Evolutionary conservation across 2,329 filamentous ascomycete species (phyloP), one percentile per base, ranked within the genome.

Genomic region (Colletotrichum trifolii): DNA sequence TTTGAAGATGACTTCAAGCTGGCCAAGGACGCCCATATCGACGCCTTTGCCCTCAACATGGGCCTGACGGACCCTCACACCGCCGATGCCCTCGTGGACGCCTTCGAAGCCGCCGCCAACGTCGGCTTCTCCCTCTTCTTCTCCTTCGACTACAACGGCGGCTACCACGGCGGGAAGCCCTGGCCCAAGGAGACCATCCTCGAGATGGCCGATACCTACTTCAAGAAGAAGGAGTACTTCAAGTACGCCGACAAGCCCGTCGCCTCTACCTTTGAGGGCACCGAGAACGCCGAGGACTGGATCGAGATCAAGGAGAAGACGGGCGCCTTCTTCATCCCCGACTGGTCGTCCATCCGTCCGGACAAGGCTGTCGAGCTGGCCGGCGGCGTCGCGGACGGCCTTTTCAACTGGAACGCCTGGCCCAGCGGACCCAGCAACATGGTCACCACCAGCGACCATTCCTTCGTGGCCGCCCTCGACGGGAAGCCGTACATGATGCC

Each of bases 1-100:
- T 84, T 82, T 62, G 81, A 84, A 46, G 74, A 77, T 47, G 82
- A 84, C 60, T 83, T 83, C 78, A 71, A 75, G 56, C 76, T 75
- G 4, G 82, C 81, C 40, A 81, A 81, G 68, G 72, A 73, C 11
- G 76, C 77, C 17, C 78, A 79, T 42, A 73, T 42, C 59, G 74
- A 46, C 73, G 78, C 58, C 34, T 68, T 71, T 34, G 81, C 60
- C 15, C 64, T 67, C 15, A 67, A 67, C 42, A 64, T 67, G 50
- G 64, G 60, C 36, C 35, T 60, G 17, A 64, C 55, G 15, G 64
- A 67, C 17, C 50, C 45, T 2, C 39, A 60, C 17, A 67, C 60
- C n/a, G 12, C 54, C 36, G 45, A 56, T 9, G 45, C 55, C 8
- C 64, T 67, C 25, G 60, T 53, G 12, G 47, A 40, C 13, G 64